These are phyloP conservation scores for Smithsoniella earleae DNA, from an alignment of 163 green algal genomes.

Conservation along the genomic window DNA sequence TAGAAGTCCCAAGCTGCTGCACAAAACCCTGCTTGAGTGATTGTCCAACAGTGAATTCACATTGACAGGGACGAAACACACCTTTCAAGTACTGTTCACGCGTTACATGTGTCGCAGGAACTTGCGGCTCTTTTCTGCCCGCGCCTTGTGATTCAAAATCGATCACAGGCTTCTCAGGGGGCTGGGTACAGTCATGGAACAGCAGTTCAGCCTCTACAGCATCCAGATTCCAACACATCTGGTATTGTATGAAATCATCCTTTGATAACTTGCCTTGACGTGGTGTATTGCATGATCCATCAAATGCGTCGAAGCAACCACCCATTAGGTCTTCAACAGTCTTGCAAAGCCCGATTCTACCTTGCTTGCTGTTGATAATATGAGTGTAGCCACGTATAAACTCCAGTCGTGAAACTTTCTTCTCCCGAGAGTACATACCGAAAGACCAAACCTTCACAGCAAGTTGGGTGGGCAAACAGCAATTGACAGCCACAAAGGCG, in stretches of 20 bases:
- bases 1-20: constrained; percentile 28
- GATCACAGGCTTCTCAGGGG: too few relatives aligned
- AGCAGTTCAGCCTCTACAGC: constrained; percentile 16
- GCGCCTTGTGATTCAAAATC: neutral
- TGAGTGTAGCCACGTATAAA: constrained; percentile 20
- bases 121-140: neutral
- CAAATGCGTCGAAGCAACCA: constrained; percentile 16
- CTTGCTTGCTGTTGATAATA: constrained; percentile 8
- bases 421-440: neutral
- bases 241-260: constrained; percentile 18
- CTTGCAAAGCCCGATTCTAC: neutral
- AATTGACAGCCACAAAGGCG: too few relatives aligned
- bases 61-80: neutral
- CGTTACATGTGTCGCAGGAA: neutral
- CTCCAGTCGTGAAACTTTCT: neutral
- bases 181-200: constrained; percentile 6
- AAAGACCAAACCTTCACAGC: constrained; percentile 5
- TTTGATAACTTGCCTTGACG: neutral
- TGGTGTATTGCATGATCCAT: neutral
- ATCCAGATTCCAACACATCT: constrained; percentile 8
- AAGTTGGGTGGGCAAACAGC: too few relatives aligned
- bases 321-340: neutral
- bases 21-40: neutral
- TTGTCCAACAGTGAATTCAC: neutral
- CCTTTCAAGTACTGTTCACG: neutral